These are phyloP conservation scores for Xerocomellus dryophilus DNA, from an alignment of 768 basidiomycete species.

Conservation along the genomic window DNA sequence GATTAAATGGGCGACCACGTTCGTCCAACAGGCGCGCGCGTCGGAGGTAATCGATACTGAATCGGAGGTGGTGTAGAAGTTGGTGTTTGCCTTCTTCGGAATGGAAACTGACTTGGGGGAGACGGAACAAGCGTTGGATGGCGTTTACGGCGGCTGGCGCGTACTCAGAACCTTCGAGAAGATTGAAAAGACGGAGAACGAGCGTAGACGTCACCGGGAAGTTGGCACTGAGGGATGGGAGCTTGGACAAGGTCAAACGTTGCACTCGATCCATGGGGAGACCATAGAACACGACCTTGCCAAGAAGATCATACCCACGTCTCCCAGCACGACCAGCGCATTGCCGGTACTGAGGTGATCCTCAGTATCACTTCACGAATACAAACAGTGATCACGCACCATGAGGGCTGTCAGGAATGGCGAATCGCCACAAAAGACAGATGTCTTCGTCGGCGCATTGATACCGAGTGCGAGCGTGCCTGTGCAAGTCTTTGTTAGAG, in stretches of 20 bases:
- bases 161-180: conserved; percentile 58
- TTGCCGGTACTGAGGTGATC: conserved; percentile 55
- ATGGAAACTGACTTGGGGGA: conserved; percentile 58
- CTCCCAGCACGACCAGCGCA: conserved; percentile 72
- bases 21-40: conserved; percentile 52
- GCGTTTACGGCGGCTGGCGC: conserved; percentile 47
- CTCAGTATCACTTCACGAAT: neutral
- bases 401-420: conserved; percentile 58
- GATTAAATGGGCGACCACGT: conserved; percentile 54
- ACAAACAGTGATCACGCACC: conserved; percentile 34
- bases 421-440: conserved; percentile 62
- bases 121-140: conserved; percentile 48
- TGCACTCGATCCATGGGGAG: conserved; percentile 61
- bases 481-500: conserved; percentile 18
- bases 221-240: conserved; percentile 58
- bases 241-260: conserved; percentile 58
- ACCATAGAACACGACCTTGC: conserved; percentile 73
- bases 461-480: conserved; percentile 73
- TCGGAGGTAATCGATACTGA: conserved; percentile 69
- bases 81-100: conserved; percentile 55
- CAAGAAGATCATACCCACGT: conserved; percentile 65
- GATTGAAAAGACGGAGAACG: conserved; percentile 59
- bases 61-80: conserved; percentile 62
- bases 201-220: conserved; percentile 70
- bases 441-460: conserved; percentile 68